phyloP scores from a whole-genome alignment of 345 rosid species.

The Salix viminalis region DNA sequence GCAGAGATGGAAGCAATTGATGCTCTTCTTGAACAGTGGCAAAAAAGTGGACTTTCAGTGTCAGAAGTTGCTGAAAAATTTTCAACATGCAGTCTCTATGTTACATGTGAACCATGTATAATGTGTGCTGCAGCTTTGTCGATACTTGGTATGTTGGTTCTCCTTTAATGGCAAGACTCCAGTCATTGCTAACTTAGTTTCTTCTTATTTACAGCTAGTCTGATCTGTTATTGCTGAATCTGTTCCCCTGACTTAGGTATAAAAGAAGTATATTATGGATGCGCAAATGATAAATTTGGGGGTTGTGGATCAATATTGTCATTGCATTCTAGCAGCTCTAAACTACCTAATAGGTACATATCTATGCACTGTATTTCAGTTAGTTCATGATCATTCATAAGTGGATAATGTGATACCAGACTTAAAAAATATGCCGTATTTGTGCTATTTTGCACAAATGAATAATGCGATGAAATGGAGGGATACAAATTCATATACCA shows the following conservation, averaged over 20 bases:
- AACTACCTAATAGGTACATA: constrained; percentile 21
- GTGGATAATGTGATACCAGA: neutral
- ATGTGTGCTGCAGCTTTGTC: constrained; percentile 92
- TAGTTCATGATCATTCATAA: neutral
- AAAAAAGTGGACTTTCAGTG: constrained; percentile 43
- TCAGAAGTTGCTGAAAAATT: constrained; percentile 58
- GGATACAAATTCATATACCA: too few species aligned
- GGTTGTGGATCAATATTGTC: constrained; percentile 81
- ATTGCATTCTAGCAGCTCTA: constrained; percentile 44
- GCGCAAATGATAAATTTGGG: constrained; percentile 81
- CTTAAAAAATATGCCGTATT: neutral
- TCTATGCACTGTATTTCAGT: too few species aligned
- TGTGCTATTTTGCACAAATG: neutral
- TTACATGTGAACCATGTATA: constrained; percentile 89
- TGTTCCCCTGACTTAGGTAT: constrained; percentile 32
- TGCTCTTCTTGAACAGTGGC: constrained; percentile 64
- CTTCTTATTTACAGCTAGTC: neutral
- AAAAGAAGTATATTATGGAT: constrained; percentile 68
- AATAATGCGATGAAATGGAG: neutral
- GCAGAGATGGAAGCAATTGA: constrained; percentile 96
- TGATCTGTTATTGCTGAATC: neutral
- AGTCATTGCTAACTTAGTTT: neutral
- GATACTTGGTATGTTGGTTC: constrained; percentile 46
- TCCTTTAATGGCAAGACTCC: neutral
- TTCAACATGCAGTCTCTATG: constrained; percentile 59